Conservation (phyloP, 2,329 filamentous ascomycete species). For the Colletotrichum sp. region DNA sequence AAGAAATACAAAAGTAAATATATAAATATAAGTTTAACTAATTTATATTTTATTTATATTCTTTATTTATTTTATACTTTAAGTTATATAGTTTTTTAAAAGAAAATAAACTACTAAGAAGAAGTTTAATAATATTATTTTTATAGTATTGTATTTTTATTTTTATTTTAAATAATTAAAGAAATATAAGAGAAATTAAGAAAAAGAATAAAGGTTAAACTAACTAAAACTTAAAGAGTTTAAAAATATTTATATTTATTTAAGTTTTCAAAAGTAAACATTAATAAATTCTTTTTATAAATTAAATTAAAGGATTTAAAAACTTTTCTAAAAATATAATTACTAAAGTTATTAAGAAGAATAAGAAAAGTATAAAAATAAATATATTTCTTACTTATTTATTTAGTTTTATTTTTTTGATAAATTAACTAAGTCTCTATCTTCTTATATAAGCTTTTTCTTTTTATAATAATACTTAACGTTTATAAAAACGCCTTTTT, state of each 20-base stretch:
- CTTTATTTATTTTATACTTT: no score
- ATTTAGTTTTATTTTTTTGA: no score
- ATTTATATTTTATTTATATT: no score
- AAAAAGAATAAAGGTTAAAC: not conserved
- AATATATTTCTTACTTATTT: no score
- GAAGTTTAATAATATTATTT: not conserved
- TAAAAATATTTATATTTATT: not conserved
- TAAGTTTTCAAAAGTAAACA: not conserved
- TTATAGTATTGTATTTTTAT: not conserved
- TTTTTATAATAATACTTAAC: not conserved
- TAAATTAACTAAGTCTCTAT: no score
- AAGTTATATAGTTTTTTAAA: not conserved
- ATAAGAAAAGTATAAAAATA: not conserved
- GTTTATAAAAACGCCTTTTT: not conserved
- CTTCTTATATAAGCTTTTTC: not conserved
- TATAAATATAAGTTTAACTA: no score
- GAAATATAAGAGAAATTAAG: not conserved
- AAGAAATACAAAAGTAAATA: no score
- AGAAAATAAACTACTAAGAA: not conserved
- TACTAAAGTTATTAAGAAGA: not conserved
- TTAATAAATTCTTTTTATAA: not conserved
- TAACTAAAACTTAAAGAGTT: rapidly evolving
- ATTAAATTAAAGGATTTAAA: rapidly evolving
- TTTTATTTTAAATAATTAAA: not conserved
- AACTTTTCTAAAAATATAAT: not conserved